Conservation (phyloP, 164 flowering plant genomes). For the Saururus chinensis region DNA sequence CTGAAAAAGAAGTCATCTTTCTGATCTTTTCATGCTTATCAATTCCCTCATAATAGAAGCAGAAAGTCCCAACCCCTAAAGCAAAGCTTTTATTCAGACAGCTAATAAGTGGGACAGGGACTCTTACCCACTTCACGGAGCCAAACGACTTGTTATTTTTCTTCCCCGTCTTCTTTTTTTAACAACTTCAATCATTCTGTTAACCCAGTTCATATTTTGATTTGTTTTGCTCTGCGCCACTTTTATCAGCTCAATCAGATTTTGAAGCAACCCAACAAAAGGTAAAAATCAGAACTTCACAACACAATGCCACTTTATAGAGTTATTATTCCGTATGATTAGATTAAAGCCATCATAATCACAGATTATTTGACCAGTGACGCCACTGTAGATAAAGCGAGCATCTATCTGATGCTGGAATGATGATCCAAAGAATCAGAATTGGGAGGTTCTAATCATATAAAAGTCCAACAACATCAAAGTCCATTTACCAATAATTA, state of each 20-base stretch:
- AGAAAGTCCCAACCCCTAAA: background rate
- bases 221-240: no score
- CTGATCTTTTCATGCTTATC: background rate
- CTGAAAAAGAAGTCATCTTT: background rate
- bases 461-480: background rate
- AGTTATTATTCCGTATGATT: background rate
- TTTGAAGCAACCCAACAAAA: no score
- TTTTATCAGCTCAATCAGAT: no score
- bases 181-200: no score
- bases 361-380: background rate
- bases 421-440: background rate
- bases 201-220: no score
- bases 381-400: background rate
- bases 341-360: background rate
- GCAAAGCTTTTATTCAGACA: background rate
- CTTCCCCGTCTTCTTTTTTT: no score
- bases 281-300: background rate
- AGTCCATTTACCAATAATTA: no score
- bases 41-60: background rate
- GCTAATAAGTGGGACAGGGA: no score
- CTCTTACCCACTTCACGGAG: background rate
- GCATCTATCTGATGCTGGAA: background rate
- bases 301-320: background rate
- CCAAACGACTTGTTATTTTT: background rate
- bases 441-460: background rate